Conservation (phyloP, 257 asterid genomes). For the Dorcoceras hygrometricum region DNA sequence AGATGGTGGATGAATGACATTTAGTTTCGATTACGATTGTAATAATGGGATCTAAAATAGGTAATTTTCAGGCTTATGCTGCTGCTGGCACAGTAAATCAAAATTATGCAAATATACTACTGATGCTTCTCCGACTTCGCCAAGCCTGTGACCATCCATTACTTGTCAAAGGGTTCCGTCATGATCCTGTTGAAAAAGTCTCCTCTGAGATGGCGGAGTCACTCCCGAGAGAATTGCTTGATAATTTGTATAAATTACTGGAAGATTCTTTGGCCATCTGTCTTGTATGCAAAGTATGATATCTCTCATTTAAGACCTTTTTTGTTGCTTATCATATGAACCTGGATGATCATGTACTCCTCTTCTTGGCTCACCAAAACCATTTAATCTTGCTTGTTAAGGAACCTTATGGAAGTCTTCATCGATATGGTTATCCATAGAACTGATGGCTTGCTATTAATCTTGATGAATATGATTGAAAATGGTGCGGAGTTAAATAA, state of each 20-base stretch:
- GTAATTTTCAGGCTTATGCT: conserved; percentile 79
- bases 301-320: conserved; percentile 18
- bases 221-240: conserved; percentile 59
- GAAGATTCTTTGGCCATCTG: conserved; percentile 77
- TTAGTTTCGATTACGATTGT: conserved; percentile 17
- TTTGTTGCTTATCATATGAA: conserved; percentile 18
- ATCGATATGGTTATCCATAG: not conserved
- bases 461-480: not conserved
- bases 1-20: conserved; percentile 16
- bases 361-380: conserved; percentile 6
- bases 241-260: conserved; percentile 53
- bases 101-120: conserved; percentile 88
- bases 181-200: conserved; percentile 56
- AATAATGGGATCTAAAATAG: conserved; percentile 2
- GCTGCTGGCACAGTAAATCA: conserved; percentile 97
- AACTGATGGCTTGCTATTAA: not conserved
- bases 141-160: conserved; percentile 99
- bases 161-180: conserved; percentile 75
- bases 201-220: conserved; percentile 64
- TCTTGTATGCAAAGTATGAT: conserved; percentile 67
- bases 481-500: not conserved
- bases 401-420: not conserved
- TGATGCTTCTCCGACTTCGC: conserved; percentile 97
- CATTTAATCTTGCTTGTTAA: not conserved
- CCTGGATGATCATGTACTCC: conserved; percentile 4